A percentile compares a stretch with the other conserved stretches of the same genome.
Evolutionary conservation across 176 grass and related monocot genomes (phyloP).

Genomic region (Paspalum notatum): DNA sequence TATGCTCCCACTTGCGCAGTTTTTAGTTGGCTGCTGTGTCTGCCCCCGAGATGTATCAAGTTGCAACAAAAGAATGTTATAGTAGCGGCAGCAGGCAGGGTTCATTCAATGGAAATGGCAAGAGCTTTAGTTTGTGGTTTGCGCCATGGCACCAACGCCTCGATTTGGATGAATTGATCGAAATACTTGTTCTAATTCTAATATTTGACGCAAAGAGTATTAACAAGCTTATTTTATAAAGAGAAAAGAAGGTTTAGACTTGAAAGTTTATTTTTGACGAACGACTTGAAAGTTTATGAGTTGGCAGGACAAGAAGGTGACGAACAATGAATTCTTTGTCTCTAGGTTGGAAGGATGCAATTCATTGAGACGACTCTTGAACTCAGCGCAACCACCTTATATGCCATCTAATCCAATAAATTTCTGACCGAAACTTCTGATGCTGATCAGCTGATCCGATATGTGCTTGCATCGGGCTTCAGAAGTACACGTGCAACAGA

Average conservation of each 20-base stretch:
- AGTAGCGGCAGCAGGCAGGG: not conserved
- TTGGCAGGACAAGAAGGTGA: conserved; percentile 10
- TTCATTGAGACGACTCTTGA: conserved; percentile 12
- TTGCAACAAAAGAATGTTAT: not conserved
- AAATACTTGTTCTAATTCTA: not conserved
- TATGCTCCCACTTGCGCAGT: conserved; percentile 42
- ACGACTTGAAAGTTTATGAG: not conserved
- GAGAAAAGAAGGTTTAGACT: no score
- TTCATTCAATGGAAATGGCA: not conserved
- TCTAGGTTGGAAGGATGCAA: not conserved
- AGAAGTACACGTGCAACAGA: conserved; percentile 36
- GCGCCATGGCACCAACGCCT: not conserved
- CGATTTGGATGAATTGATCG: not conserved
- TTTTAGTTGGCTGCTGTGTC: conserved; percentile 20
- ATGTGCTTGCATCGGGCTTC: not conserved
- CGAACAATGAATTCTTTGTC: not conserved
- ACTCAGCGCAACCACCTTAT: not conserved
- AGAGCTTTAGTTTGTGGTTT: not conserved
- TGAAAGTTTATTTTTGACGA: no score
- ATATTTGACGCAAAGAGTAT: not conserved
- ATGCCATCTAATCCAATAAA: conserved; percentile 9
- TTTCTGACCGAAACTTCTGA: conserved; percentile 24
- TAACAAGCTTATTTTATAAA: not conserved
- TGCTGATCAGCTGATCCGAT: conserved; percentile 33
- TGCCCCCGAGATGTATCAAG: not conserved